Evolutionary conservation across 345 rosid genomes (phyloP).

Genomic region (Dovyalis caffra): DNA sequence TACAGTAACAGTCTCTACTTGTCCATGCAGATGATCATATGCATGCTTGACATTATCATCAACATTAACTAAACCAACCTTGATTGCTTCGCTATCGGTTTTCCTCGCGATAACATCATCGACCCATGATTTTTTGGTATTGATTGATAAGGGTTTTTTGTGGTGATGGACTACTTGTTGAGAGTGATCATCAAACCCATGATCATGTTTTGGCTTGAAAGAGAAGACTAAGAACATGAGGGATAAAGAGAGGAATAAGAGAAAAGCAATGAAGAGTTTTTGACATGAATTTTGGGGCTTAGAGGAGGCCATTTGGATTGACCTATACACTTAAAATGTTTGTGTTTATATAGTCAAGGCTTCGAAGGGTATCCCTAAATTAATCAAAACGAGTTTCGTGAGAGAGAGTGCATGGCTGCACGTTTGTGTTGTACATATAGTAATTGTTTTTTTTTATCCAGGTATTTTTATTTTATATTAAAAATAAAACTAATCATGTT

Average conservation of each 20-base stretch:
- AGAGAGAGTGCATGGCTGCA: neutral
- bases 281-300: conserved; percentile 31
- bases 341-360: conserved; percentile 6
- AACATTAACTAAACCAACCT: conserved; percentile 60
- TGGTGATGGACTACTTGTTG: neutral
- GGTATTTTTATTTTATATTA: too few species aligned
- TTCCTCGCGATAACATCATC: conserved; percentile 32
- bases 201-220: conserved; percentile 22
- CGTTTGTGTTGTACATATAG: neutral
- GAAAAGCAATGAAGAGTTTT: conserved; percentile 37
- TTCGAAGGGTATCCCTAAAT: neutral
- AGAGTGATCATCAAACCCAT: neutral
- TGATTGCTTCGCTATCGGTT: conserved; percentile 28
- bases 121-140: conserved; percentile 37
- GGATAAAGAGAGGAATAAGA: conserved; percentile 43
- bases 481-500: too few species aligned
- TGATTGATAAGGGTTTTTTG: neutral
- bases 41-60: conserved; percentile 7
- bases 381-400: neutral
- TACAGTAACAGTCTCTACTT: conserved; percentile 30
- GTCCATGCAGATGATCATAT: conserved; percentile 19
- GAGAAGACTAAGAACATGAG: conserved; percentile 32
- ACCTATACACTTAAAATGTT: neutral
- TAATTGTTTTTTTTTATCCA: too few species aligned
- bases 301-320: conserved; percentile 36